Evolutionary conservation across 2,329 filamentous ascomycete genomes (phyloP).

Genomic region (Clonostachys rosea): DNA sequence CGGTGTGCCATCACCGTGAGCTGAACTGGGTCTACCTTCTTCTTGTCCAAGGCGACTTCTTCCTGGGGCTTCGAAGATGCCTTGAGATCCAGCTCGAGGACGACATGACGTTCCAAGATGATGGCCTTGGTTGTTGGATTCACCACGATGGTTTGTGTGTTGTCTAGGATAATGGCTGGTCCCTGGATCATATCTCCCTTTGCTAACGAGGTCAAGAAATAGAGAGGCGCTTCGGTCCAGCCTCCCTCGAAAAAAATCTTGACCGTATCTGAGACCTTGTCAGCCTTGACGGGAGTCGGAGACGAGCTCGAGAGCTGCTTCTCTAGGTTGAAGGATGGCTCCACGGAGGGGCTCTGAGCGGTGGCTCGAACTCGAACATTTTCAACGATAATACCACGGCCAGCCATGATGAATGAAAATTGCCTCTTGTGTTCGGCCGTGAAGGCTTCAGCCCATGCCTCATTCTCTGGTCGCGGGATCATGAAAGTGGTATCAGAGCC

Average conservation of each 20-base stretch:
- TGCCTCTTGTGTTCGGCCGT: constrained; percentile 28
- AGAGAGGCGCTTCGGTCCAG: neutral
- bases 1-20: constrained; percentile 50
- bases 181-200: constrained; percentile 12
- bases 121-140: constrained; percentile 16
- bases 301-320: constrained; percentile 2
- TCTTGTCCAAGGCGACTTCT: constrained; percentile 37
- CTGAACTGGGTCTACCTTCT: constrained; percentile 38
- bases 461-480: constrained; percentile 9
- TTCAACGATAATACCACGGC: constrained; percentile 31
- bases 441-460: constrained; percentile 18
- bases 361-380: constrained; percentile 35
- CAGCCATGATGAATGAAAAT: constrained; percentile 30
- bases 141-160: constrained; percentile 21
- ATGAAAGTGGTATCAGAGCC: constrained; percentile 35
- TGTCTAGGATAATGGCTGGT: constrained; percentile 21
- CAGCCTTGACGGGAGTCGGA: constrained; percentile 5
- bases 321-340: constrained; percentile 6
- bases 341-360: constrained; percentile 15
- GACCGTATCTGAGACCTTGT: constrained; percentile 38
- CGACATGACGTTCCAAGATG: constrained; percentile 19
- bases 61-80: constrained; percentile 46
- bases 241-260: constrained; percentile 72
- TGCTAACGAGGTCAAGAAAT: neutral
- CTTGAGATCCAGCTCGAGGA: constrained; percentile 14